Conservation (phyloP, 352 stramenopile species). For the Halophytophthora batemanensis region DNA sequence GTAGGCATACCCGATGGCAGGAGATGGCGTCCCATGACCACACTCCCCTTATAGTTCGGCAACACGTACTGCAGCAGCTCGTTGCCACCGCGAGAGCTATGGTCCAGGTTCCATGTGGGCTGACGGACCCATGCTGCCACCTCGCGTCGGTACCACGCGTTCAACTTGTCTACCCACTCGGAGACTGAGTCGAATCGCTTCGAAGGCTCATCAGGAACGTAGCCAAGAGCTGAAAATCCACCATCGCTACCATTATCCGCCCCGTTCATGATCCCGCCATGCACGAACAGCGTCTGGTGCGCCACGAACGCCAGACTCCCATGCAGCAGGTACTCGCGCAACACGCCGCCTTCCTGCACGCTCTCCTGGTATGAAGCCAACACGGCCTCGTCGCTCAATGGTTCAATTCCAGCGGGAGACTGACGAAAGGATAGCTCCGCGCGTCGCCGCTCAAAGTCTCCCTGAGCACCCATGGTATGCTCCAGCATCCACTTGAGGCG, state of each 20-base stretch:
- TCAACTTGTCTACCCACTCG: slow-evolving; percentile 76
- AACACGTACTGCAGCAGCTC: slow-evolving; percentile 73
- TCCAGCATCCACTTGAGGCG: slow-evolving; percentile 89
- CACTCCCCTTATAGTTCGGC: slow-evolving; percentile 50
- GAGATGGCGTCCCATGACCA: slow-evolving; percentile 74
- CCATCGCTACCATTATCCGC: slow-evolving; percentile 22
- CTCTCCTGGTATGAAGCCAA: slow-evolving; percentile 76
- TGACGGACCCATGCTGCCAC: slow-evolving; percentile 74
- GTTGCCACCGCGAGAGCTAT: slow-evolving; percentile 49
- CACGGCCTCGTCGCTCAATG: slow-evolving; percentile 74
- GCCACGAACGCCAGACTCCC: slow-evolving; percentile 76
- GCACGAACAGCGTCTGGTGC: slow-evolving; percentile 91
- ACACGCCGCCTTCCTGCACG: slow-evolving; percentile 62
- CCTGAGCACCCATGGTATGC: slow-evolving; percentile 88
- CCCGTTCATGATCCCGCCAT: slow-evolving; percentile 82
- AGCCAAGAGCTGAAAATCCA: slow-evolving; percentile 54
- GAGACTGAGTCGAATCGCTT: slow-evolving; percentile 29
- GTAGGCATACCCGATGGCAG: slow-evolving; percentile 76
- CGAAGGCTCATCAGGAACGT: slow-evolving; percentile 52
- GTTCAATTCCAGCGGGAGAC: neutral
- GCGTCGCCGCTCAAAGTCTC: slow-evolving; percentile 88
- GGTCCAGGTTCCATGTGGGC: slow-evolving; percentile 74
- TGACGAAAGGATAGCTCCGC: slow-evolving; percentile 54
- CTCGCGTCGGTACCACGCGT: slow-evolving; percentile 75
- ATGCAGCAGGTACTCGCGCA: slow-evolving; percentile 84